Evolutionary conservation across 2,329 filamentous ascomycete species (phyloP), one percentile per base, ranked within the genome.

Genomic region (Aureobasidium lini): DNA sequence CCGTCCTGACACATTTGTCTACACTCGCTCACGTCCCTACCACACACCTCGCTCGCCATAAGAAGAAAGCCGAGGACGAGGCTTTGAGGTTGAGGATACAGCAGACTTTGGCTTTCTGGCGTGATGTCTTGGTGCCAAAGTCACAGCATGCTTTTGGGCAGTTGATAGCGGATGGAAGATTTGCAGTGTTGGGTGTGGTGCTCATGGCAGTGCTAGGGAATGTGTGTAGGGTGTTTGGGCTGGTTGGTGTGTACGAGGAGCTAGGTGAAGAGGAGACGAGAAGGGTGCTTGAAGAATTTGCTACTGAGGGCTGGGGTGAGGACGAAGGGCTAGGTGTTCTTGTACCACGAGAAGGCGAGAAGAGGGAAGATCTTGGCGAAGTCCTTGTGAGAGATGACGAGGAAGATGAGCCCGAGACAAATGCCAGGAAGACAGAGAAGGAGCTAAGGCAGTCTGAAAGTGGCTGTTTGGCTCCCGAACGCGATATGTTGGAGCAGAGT

Each of bases 1-100:
- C 80, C 58, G 75, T 96, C 2, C 66, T 79, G 1, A 60, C 63
- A 1, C 70, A 67, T 9, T 53, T 69, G 29, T 56, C 60, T n/a
- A 59, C 64, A 9, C 65, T 70, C 11, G 54, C 64, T n/a, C 37
- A 54, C 3, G 31, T 59, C 1, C 70, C 69, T 1, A 57, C 64
- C 4, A 71, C 70, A 15, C 63, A 71, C 48, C 57, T 69, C 9
- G 69, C 62, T 11, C 64, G 64, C 8, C 57, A 68, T 5, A 62
- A 61, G 34, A 71, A 68, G 56, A 68, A 67, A 60, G 29, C 50
- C 18, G 31, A 62, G 23, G 70, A 70, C 49, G 39, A 59, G 9
- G 23, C 49, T 10, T 31, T 64, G 11, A 34, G 60, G 8, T 8
- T 57, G 3, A 52, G 54, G 4, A 65, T 76, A 2, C 60, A 70